phyloP scores from a whole-genome alignment of 768 basidiomycete species.

The Nidularia pulvinata region DNA sequence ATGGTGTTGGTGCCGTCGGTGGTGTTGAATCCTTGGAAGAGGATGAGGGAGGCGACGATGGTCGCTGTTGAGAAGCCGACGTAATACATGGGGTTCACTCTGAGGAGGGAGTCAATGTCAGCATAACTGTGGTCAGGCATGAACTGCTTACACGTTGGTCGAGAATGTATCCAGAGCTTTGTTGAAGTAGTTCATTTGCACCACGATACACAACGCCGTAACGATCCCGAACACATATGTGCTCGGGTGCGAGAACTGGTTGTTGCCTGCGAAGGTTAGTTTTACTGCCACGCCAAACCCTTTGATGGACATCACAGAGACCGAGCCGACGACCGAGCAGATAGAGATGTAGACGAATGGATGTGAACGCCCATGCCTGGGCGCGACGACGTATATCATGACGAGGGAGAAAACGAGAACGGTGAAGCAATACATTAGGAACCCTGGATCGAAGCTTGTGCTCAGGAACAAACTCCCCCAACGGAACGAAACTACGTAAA shows the following conservation, averaged over 20 bases:
- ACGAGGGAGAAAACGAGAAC: constrained; percentile 79
- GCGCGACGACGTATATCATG: constrained; percentile 87
- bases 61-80: constrained; percentile 96
- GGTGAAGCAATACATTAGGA: constrained; percentile 87
- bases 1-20: constrained; percentile 78
- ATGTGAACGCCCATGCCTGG: constrained; percentile 83
- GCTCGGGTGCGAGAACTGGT: constrained; percentile 92
- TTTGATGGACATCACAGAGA: constrained; percentile 99
- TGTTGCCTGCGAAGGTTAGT: constrained; percentile 89
- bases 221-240: constrained; percentile 96
- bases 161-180: constrained; percentile 97
- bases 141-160: constrained; percentile 84
- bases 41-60: constrained; percentile 90
- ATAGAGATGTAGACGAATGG: constrained; percentile 95
- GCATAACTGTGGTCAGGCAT: not conserved
- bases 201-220: constrained; percentile 80
- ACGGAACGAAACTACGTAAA: not conserved
- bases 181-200: constrained; percentile 98
- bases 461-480: too few species aligned
- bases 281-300: constrained; percentile 98
- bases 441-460: constrained; percentile 48
- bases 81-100: constrained; percentile 98
- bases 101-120: constrained; percentile 21
- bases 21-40: constrained; percentile 98
- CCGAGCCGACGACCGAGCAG: constrained; percentile 93